phyloP scores from a whole-genome alignment of 805 yeast genomes.

The Yamadazyma sp. region DNA sequence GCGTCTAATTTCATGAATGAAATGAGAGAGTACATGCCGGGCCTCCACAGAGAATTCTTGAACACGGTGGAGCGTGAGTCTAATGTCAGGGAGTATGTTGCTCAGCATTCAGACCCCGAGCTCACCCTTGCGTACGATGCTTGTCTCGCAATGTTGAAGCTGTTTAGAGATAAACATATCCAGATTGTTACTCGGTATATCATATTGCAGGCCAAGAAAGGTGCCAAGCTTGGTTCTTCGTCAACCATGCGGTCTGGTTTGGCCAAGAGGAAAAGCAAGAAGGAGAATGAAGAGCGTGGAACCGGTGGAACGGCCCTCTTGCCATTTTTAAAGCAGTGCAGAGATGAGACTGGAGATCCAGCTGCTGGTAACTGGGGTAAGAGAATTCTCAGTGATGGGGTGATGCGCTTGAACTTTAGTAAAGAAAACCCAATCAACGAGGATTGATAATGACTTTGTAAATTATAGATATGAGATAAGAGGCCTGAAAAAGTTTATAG shows the following conservation, averaged over 20 bases:
- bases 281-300: constrained; percentile 63
- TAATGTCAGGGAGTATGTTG: constrained; percentile 64
- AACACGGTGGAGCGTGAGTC: constrained; percentile 56
- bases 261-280: constrained; percentile 48
- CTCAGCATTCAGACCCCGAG: constrained; percentile 46
- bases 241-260: constrained; percentile 66
- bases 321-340: constrained; percentile 90
- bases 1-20: constrained; percentile 62
- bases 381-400: constrained; percentile 60
- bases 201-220: constrained; percentile 70
- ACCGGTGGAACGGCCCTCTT: constrained; percentile 93
- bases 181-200: constrained; percentile 89
- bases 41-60: constrained; percentile 75
- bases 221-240: constrained; percentile 51
- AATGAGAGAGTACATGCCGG: constrained; percentile 91
- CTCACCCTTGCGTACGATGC: constrained; percentile 79
- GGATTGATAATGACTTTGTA: constrained; percentile 22
- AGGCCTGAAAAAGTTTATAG: too few relatives aligned
- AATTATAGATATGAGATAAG: not conserved
- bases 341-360: constrained; percentile 93
- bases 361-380: constrained; percentile 95
- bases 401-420: constrained; percentile 41
- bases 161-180: constrained; percentile 89
- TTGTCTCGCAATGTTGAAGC: constrained; percentile 81
- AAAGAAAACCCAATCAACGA: constrained; percentile 42